Evolutionary conservation across 2,329 filamentous ascomycete genomes (phyloP), one percentile per base, ranked within the genome.

Genomic region (Xylaria sp.): DNA sequence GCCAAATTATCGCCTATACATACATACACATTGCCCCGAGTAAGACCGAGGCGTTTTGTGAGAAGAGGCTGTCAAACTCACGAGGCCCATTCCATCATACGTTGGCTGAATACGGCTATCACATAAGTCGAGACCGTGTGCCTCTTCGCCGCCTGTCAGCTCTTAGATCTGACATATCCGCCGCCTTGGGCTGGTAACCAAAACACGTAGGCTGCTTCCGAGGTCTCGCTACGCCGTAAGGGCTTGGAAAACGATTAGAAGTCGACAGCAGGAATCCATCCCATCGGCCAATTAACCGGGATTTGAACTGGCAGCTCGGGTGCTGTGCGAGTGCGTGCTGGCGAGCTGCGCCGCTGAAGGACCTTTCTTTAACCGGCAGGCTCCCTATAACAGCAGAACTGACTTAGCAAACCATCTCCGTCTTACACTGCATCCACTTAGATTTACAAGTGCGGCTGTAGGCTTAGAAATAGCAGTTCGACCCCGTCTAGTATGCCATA

Each of bases 311-410:
- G 57, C 57, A 54, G 52, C 55, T 61, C 46, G 50, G 52, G 52
- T 54, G 55, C 57, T 63, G 63, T 57, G 43, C 54, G 42, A 54
- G 59, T 64, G 45, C 39, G 61, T 59, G 57, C 58, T 59, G 50
- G 51, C 48, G 50, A 62, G 50, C 59, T 66, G 60, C 61, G 61
- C 60, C 59, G 60, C 58, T 53, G 51, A 57, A 60, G 48, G 50
- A 53, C 57, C 55, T 62, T 65, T 57, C 55, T 62, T 65, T 57
- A 63, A 41, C 60, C 58, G 59, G 58, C 61, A 57, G 54, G 56
- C 61, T 52, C 53, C 54, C 37, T n/a, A n/a, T n/a, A n/a, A 56
- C 54, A 57, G 52, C 53, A 50, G 18, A 46, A 51, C 56, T 57
- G 54, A 62, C 55, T 51, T 41, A 38, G 44, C 56, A 44, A 54